A percentile compares a stretch with the other conserved stretches of the same genome.
These are phyloP conservation scores for Blastocystis sp. DNA, from an alignment of 352 stramenopile genomes.

Conservation along the genomic window DNA sequence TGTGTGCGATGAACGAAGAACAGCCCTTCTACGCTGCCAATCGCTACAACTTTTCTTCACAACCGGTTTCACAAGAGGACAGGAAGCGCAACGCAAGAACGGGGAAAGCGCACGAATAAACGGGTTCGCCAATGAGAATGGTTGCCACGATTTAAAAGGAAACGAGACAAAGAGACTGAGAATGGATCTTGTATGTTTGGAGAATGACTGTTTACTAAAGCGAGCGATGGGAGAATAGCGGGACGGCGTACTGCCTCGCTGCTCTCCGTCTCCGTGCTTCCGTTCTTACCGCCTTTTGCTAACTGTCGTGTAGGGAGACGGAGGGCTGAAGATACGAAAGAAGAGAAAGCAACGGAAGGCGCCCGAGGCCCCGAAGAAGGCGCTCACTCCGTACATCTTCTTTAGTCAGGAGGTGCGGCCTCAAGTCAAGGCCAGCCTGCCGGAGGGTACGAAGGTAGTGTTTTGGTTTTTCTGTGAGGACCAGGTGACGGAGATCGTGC, in stretches of 20 bases:
- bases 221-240: too few relatives aligned
- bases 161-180: too few relatives aligned
- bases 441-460: conserved; percentile 82
- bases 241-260: too few relatives aligned
- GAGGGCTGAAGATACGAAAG: conserved; percentile 48
- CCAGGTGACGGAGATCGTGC: conserved; percentile 85
- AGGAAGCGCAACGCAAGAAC: neutral
- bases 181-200: too few relatives aligned
- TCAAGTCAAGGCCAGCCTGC: conserved; percentile 85
- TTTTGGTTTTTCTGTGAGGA: neutral
- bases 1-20: too few relatives aligned
- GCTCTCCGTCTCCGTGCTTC: neutral
- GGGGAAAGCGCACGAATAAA: conserved; percentile 11
- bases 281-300: neutral
- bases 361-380: conserved; percentile 84
- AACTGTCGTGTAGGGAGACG: neutral
- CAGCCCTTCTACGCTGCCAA: neutral
- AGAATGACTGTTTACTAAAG: too few relatives aligned
- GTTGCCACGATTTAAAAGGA: neutral
- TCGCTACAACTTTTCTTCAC: neutral
- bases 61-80: neutral
- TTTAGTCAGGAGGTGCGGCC: conserved; percentile 89
- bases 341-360: conserved; percentile 83
- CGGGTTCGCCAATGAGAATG: conserved; percentile 6
- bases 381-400: conserved; percentile 88